phyloP scores from a whole-genome alignment of 2,329 filamentous ascomycete species.

The Exophiala bonariae region DNA sequence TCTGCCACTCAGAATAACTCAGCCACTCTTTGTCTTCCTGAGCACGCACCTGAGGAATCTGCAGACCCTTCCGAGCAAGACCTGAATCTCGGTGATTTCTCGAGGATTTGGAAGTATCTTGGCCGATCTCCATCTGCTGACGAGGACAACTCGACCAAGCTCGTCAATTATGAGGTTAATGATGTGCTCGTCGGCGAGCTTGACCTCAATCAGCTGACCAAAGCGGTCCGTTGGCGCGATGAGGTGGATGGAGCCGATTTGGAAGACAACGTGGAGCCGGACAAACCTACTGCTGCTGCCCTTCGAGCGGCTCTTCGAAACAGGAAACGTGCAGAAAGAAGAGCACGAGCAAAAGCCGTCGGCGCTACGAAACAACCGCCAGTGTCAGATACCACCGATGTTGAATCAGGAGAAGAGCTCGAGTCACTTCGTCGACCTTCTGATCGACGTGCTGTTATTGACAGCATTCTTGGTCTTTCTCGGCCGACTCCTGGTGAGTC shows the following conservation, averaged over 20 bases:
- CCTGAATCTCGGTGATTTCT: conserved; percentile 44
- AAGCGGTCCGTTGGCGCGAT: conserved; percentile 34
- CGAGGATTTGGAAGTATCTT: conserved; percentile 42
- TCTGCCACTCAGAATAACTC: conserved; percentile 4
- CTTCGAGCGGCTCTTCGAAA: conserved; percentile 25
- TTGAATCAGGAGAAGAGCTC: conserved; percentile 30
- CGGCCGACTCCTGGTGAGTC: conserved; percentile 16
- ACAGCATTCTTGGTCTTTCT: conserved; percentile 27
- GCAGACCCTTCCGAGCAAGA: conserved; percentile 6
- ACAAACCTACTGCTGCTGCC: conserved; percentile 13
- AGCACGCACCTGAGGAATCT: neutral
- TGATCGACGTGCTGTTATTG: conserved; percentile 31
- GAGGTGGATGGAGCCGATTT: conserved; percentile 32
- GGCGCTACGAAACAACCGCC: conserved; percentile 4
- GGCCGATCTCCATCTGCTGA: conserved; percentile 9
- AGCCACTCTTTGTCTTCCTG: neutral
- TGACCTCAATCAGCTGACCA: conserved; percentile 23
- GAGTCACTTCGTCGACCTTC: conserved; percentile 24
- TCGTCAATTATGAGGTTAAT: conserved; percentile 22
- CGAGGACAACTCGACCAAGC: conserved; percentile 6
- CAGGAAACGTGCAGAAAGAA: conserved; percentile 27
- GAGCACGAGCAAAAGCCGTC: conserved; percentile 26
- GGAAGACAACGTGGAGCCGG: conserved; percentile 30
- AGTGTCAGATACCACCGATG: conserved; percentile 26
- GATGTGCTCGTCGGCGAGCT: conserved; percentile 18